Base-by-base conservation (phyloP, 2,329 filamentous ascomycete species). In the Ambrosiella xylebori region DNA sequence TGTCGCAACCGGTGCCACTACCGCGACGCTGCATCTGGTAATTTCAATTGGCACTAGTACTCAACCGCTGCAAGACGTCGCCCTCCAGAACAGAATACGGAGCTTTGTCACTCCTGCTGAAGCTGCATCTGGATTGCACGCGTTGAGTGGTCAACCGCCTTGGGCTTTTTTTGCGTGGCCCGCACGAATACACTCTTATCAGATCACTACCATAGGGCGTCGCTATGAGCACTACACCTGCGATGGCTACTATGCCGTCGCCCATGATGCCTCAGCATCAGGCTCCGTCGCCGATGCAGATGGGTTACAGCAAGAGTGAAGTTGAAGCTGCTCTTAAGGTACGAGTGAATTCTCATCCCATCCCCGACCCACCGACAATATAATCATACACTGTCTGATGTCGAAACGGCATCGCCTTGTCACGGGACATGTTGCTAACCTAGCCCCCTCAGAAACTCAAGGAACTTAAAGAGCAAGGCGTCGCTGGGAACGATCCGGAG, bases 381-480 rank as follows among this genome's bases (percentile, higher is more conserved):
- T 35, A 50, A 50, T 2, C 15, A 50, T 17, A 15, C 13, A 13
- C 13, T 12, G 37, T 53, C 12, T 37, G 27, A 36, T n/a, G 17
- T 17, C 12, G 35, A 11, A 35, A 54, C 39, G 49, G 11, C 44
- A 13, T 44, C 27, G 38, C 41, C 9, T 12, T 7, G 36, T 4
- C 51, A 39, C 8, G 11, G 44, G 44, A 15, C 41, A n/a, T 35
- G 9, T 9, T 45, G 51, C 49, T 59, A 59, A 55, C 57, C 40
- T 41, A 5, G 11, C 36, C 27, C 6, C 19, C 27, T 13, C 17
- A 96, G 90, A 89, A 88, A 78, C 93, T 86, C 63, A 85, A 86
- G 67, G 81, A 87, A 69, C 89, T 97, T 86, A 93, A 91, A 71
- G 80, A 86, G 58, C 78, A 84, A 65, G 90, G 90, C 64, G 84